Evolutionary conservation across 331 rosid species (phyloP), one percentile per base, ranked within the genome.

Genomic region (Acacia pycnantha): DNA sequence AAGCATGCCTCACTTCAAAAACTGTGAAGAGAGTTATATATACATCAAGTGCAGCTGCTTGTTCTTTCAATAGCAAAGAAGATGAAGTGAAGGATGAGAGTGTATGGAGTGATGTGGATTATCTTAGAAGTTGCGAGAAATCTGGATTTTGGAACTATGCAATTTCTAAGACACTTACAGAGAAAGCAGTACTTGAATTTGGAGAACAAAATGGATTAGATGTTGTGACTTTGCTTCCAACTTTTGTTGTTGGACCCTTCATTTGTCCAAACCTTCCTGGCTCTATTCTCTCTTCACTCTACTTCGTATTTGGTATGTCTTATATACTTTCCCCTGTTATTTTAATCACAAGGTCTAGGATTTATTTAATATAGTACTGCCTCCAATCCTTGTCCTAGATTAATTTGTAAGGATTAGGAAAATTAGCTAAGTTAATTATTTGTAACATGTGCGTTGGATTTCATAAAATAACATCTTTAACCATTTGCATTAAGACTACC

Each of bases 1-100:
- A 73, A 51, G 90, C 87, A 2, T 88, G 95, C 68, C 18, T 84
- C 0, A 48, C 68, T n/a, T 78, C 95, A 2, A 82, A 88, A 65
- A 87, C 93, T 0, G 92, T 90, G 80, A 92, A 89, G 76, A 86
- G 91, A 71, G 91, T 94, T 24, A 89, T 92, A 0, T 92, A 94
- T 86, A 90, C 97, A 75, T 89, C 97, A 0, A 89, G 90, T 78
- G 88, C 74, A 6, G 22, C 90, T 7, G 85, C 94, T 9, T 84
- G 84, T 67, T 1, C 22, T 16, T 78, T n/a, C 27, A 54, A 12
- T 19, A 74, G 79, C 8, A 37, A 82, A 0, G 77, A 75, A 21
- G 61, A 54, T 6, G 26, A 78, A 21, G 81, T 47, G 3, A 22
- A 78, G 59, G 88, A 87, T 56, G 86, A 87, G 78, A 82, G 68